Base-by-base conservation (phyloP, 176 grass and related monocot species). In the Melocanna baccifera region DNA sequence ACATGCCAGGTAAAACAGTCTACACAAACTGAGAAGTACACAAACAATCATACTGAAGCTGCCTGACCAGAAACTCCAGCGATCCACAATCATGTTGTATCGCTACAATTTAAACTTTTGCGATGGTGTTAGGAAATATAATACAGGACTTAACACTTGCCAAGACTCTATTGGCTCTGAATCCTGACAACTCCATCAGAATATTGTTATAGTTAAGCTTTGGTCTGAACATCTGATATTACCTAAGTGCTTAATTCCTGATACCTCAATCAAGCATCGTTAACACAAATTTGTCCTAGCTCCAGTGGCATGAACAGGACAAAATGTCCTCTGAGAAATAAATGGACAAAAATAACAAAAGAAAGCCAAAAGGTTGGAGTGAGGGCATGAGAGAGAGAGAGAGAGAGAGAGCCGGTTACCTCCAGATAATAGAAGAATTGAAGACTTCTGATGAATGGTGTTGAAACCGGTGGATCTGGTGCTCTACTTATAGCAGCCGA, bases 401-500 rank as follows among this genome's bases (percentile, higher is more conserved):
- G 37, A 6, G 37, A 6, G 37, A 10, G 41, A 42, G 32, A 68
- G 42, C 32, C 13, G 7, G n/a, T 76, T 74, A 80, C 84, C 89
- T 80, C 15, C 32, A 18, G 51, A 84, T 7, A 78, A 74, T 69
- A 43, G 23, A 84, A 87, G 66, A 61, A 26, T 28, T 22, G 18
- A 57, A 74, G 75, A 69, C 58, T 84, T 68, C 32, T 0, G 53
- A 84, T 62, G 74, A 42, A 87, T 84, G 85, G 61, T 84, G 75
- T 63, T 84, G 75, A 69, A 64, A 52, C 43, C 62, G 62, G 56
- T 18, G 3, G 12, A 41, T 79, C 2, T 64, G 4, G 40, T 58
- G 46, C 53, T 53, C 16, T 88, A 84, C 36, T 91, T 91, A 91
- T 88, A 87, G 50, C 26, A 70, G 7, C 9, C 62, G 72, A 83